phyloP scores from a whole-genome alignment of 805 yeast species.

The Candida golubevii region DNA sequence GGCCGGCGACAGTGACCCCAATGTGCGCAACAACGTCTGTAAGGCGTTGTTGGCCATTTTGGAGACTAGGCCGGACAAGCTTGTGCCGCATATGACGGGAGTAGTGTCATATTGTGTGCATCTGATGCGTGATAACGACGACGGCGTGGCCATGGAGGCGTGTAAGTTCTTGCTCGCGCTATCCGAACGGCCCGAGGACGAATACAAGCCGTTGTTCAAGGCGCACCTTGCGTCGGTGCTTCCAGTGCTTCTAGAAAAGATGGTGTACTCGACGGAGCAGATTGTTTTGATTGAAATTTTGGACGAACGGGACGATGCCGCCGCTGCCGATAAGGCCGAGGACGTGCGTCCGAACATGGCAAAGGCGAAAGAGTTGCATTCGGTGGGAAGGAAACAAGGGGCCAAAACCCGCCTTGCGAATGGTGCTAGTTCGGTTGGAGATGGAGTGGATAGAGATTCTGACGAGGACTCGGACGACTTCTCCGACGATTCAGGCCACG shows the following conservation, averaged over 20 bases:
- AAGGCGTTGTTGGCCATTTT: slow-evolving; percentile 66
- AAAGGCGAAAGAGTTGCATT: slow-evolving; percentile 47
- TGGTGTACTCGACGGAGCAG: slow-evolving; percentile 87
- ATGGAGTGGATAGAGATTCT: neutral
- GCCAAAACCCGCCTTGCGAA: neutral
- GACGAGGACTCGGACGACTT: slow-evolving; percentile 25
- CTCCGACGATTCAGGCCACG: slow-evolving; percentile 47
- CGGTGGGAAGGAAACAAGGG: slow-evolving; percentile 18
- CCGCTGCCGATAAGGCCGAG: slow-evolving; percentile 76
- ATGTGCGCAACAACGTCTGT: slow-evolving; percentile 72
- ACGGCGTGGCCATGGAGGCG: slow-evolving; percentile 82
- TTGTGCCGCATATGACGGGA: slow-evolving; percentile 79
- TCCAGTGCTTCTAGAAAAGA: slow-evolving; percentile 73
- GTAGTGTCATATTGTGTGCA: slow-evolving; percentile 80
- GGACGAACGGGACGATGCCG: slow-evolving; percentile 73
- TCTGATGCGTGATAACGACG: slow-evolving; percentile 60
- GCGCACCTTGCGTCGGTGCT: slow-evolving; percentile 59
- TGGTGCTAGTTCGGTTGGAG: slow-evolving; percentile 4
- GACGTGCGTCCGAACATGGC: slow-evolving; percentile 83
- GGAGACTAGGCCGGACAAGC: slow-evolving; percentile 74
- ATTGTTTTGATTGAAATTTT: slow-evolving; percentile 56
- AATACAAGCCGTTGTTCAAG: slow-evolving; percentile 35
- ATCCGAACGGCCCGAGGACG: slow-evolving; percentile 33
- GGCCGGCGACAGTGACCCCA: slow-evolving; percentile 57
- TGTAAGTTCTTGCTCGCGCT: slow-evolving; percentile 84